These are phyloP conservation scores for Myriosclerotinia curreyana DNA, from an alignment of 2,329 filamentous ascomycete genomes.

Conservation along the genomic window DNA sequence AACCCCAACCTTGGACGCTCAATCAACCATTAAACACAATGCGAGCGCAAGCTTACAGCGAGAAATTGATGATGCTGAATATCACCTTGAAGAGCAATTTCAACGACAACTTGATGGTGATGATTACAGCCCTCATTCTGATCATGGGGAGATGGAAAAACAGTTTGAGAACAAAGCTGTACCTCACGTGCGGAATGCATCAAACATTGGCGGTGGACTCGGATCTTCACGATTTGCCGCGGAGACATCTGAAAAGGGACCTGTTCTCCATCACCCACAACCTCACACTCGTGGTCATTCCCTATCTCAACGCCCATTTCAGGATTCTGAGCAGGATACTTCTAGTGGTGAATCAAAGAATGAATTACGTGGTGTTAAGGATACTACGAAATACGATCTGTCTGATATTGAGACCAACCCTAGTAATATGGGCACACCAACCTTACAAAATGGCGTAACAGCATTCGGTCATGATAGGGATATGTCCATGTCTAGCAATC, in stretches of 20 bases:
- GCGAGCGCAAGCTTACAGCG: conserved; percentile 75
- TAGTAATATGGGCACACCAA: conserved; percentile 66
- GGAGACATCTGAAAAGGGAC: conserved; percentile 51
- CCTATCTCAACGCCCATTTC: conserved; percentile 63
- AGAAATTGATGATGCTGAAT: conserved; percentile 82
- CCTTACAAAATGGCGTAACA: conserved; percentile 49
- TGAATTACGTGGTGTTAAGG: conserved; percentile 21
- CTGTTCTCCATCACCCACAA: conserved; percentile 66
- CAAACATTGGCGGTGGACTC: conserved; percentile 31
- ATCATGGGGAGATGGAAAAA: conserved; percentile 34
- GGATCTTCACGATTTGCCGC: conserved; percentile 46
- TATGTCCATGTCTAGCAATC: conserved; percentile 58
- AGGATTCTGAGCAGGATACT: conserved; percentile 51
- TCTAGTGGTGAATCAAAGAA: conserved; percentile 33
- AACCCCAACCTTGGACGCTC: conserved; percentile 50
- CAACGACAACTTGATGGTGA: conserved; percentile 76
- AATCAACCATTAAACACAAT: conserved; percentile 62
- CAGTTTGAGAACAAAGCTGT: conserved; percentile 26
- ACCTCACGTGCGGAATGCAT: conserved; percentile 29
- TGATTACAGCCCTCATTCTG: conserved; percentile 65
- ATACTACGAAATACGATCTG: conserved; percentile 45
- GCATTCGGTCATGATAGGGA: conserved; percentile 52
- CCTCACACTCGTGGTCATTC: conserved; percentile 73
- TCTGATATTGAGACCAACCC: conserved; percentile 72
- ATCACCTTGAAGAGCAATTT: conserved; percentile 77